Conservation (phyloP, 2,329 filamentous ascomycete genomes). For the Penicillium digitatum region DNA sequence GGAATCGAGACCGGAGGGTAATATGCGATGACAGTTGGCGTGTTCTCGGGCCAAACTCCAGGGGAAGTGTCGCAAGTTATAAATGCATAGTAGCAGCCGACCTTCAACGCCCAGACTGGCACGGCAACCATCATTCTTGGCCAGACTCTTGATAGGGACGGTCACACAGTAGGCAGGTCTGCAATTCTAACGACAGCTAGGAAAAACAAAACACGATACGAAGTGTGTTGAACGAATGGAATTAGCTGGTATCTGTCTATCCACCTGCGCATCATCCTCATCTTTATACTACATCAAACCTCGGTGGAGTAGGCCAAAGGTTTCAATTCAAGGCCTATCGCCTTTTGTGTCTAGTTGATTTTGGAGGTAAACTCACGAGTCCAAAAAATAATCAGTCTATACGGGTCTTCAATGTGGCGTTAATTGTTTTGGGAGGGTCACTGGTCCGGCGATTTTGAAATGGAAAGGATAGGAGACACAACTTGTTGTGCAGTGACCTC, state of each 20-base stretch:
- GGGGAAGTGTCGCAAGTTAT: constrained; percentile 32
- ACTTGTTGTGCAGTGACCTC: background rate
- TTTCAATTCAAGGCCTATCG: constrained; percentile 10
- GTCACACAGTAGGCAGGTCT: constrained; percentile 14
- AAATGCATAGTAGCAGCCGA: constrained; percentile 30
- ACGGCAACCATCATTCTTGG: constrained; percentile 23
- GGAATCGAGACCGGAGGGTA: constrained; percentile 6
- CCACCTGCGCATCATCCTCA: constrained; percentile 4
- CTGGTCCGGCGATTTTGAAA: constrained; percentile 2
- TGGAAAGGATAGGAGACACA: background rate
- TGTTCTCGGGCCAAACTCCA: constrained; percentile 26
- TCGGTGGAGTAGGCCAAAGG: background rate
- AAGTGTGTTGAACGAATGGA: constrained; percentile 8
- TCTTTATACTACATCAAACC: constrained; percentile 8
- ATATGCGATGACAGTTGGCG: constrained; percentile 23
- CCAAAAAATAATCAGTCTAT: background rate
- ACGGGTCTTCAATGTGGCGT: constrained; percentile 1
- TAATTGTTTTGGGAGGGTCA: background rate
- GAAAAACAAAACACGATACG: constrained; percentile 3
- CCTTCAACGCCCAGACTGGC: constrained; percentile 20
- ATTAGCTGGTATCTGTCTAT: constrained; percentile 4
- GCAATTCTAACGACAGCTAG: constrained; percentile 10
- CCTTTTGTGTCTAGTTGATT: constrained; percentile 5
- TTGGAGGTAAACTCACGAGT: background rate
- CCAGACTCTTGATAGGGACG: constrained; percentile 11